Evolutionary conservation across 768 basidiomycete species (phyloP), one percentile per base, ranked within the genome.

Genomic region (Epithele typhae): DNA sequence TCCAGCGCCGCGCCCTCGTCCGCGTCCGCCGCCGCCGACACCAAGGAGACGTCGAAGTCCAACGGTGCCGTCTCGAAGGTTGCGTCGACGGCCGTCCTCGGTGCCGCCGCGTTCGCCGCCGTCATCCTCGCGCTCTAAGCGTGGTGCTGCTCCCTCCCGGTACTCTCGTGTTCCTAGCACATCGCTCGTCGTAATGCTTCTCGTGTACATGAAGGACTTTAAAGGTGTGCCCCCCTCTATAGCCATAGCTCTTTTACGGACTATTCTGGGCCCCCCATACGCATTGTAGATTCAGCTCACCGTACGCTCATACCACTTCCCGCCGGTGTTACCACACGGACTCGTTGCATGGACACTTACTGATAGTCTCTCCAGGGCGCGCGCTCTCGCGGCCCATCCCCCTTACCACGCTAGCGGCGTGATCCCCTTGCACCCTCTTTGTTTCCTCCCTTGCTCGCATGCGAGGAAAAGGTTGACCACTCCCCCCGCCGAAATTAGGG

Each of bases 31-130:
- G 44, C 46, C 30, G 21, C 52, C 36, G 41, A 39, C 24, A 40
- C 68, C 10, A 17, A 58, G 9, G 52, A 54, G 5, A 52, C 61
- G 15, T 39, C 46, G 11, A 44, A 39, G 46, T 53, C 45, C 49
- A 77, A 68, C 59, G 76, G 76, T 34, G 79, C 80, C 12, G 61
- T 66, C 46, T 66, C 74, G 4, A 53, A 75, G 25, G 62, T 73
- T 10, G 76, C 78, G 6, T 73, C 82, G 25, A 69, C 69, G 56
- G 62, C 72, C 22, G 60, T 76, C 38, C 70, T 83, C 45, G 76
- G 69, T 42, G 59, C 76, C 33, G 70, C 71, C 37, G 79, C 74
- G 35, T 66, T 79, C 63, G 66, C 75, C 50, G 73, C 78, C 10
- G 59, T 66, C 10, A 50, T 65, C 49, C 63, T 71, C 48, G 59